These are phyloP conservation scores for Volvariella surrecta DNA, from an alignment of 1,284 basidiomycete genomes.

Conservation along the genomic window DNA sequence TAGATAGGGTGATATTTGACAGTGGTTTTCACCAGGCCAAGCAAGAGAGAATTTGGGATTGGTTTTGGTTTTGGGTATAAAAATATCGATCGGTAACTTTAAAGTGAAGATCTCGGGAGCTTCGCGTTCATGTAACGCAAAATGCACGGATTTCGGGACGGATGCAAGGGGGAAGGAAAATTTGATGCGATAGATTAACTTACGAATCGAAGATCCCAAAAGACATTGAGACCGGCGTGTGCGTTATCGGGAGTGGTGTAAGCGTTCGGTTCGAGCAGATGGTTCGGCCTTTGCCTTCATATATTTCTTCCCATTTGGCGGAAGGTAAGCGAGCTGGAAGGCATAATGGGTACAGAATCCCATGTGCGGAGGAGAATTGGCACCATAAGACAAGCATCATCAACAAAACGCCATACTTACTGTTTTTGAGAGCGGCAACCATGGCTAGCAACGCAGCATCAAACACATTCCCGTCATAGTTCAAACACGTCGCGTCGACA, in stretches of 20 bases:
- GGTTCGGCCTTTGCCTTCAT: conserved; percentile 60
- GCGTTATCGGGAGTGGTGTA: conserved; percentile 37
- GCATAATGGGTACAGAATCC: no score
- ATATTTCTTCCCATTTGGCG: conserved; percentile 44
- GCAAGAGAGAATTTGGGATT: no score
- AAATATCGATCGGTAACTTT: no score
- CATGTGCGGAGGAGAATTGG: no score
- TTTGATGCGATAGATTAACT: conserved; percentile 3
- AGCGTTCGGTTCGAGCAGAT: conserved; percentile 53
- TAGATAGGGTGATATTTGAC: no score
- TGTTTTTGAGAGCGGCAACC: conserved; percentile 78
- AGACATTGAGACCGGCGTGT: conserved; percentile 54
- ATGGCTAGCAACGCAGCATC: conserved; percentile 88
- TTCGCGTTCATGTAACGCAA: no score
- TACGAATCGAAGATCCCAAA: conserved; percentile 47
- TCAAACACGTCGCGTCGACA: conserved; percentile 90
- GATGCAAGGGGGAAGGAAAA: conserved; percentile 1
- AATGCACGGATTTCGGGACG: no score
- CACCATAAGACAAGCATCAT: no score
- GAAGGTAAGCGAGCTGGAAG: conserved; percentile 71
- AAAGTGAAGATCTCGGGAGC: no score
- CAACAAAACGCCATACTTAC: conserved; percentile 41
- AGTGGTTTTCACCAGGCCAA: no score
- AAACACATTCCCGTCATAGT: conserved; percentile 93
- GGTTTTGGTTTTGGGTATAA: no score